A percentile compares a stretch with the other conserved stretches of the same genome.
Conservation (phyloP, 169 alveolate species). For the Eimeria praecox region DNA sequence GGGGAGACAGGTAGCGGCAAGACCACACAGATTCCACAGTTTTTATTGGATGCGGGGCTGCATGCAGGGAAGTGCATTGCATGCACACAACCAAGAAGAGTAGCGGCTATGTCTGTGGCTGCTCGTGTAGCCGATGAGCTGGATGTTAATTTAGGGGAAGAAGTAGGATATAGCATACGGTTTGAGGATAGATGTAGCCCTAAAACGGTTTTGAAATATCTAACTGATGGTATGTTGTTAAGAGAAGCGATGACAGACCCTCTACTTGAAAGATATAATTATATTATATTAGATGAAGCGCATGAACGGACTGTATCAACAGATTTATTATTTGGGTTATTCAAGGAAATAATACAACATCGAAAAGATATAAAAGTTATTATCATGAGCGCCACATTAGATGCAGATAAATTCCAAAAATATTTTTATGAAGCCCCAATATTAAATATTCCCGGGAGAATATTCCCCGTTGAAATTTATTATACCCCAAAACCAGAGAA, state of each 20-base stretch:
- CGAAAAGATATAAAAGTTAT: constrained; percentile 95
- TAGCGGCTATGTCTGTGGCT: constrained; percentile 99
- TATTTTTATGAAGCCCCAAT: constrained; percentile 97
- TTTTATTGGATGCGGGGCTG: constrained; percentile 92
- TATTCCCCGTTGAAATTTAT: constrained; percentile 98
- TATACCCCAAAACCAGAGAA: constrained; percentile 97
- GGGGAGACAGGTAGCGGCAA: constrained; percentile 99
- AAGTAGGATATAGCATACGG: constrained; percentile 98
- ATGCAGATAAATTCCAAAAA: constrained; percentile 93
- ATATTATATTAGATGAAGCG: constrained; percentile 98
- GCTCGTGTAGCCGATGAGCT: constrained; percentile 99
- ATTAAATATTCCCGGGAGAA: constrained; percentile 98
- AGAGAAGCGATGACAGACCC: constrained; percentile 98
- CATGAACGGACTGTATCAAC: constrained; percentile 99
- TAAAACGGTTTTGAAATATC: constrained; percentile 96
- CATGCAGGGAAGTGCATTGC: constrained; percentile 92
- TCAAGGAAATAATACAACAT: constrained; percentile 94
- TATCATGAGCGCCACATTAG: constrained; percentile 99
- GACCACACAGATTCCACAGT: constrained; percentile 99
- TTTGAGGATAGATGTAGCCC: constrained; percentile 97
- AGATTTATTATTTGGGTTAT: constrained; percentile 98
- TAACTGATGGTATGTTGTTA: constrained; percentile 99
- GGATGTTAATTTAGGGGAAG: constrained; percentile 93
- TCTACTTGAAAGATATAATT: constrained; percentile 93
- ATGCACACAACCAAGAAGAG: constrained; percentile 99